Percentiles rank a stretch among this genome's conserved stretches.
These are phyloP conservation scores for Pichia sp. DNA, from an alignment of 1,139 yeast species.

Conservation along the genomic window DNA sequence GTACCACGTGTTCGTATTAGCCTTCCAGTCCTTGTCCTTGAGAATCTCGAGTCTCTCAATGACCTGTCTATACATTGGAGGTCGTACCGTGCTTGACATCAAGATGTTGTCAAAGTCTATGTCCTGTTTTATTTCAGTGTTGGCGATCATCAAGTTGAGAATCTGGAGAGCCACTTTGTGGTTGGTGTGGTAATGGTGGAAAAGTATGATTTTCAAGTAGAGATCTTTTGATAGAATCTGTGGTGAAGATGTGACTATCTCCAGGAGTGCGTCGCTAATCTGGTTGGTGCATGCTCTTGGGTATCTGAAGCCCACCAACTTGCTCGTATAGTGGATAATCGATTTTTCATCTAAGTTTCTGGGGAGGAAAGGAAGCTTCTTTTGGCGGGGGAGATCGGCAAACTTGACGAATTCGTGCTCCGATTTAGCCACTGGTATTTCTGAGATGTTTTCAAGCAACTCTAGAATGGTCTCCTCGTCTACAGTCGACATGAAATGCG, in stretches of 20 bases:
- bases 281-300: constrained; percentile 6
- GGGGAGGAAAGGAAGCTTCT: constrained; percentile 22
- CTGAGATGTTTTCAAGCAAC: constrained; percentile 20
- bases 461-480: constrained; percentile 24
- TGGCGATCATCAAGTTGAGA: constrained; percentile 22
- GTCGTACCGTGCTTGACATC: constrained; percentile 19
- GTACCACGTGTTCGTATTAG: constrained; percentile 30
- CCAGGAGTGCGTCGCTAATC: constrained; percentile 17
- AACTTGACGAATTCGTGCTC: constrained; percentile 20
- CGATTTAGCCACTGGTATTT: constrained; percentile 21
- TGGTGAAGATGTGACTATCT: constrained; percentile 18
- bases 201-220: constrained; percentile 21
- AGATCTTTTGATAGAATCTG: constrained; percentile 21
- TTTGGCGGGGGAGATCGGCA: constrained; percentile 18
- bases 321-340: constrained; percentile 20
- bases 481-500: constrained; percentile 13
- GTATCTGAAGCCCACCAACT: constrained; percentile 21
- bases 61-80: constrained; percentile 18
- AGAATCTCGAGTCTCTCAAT: constrained; percentile 23
- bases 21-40: constrained; percentile 11
- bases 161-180: constrained; percentile 18
- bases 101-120: constrained; percentile 29
- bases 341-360: constrained; percentile 6
- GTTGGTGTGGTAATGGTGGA: constrained; percentile 22
- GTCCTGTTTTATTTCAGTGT: constrained; percentile 23